These are phyloP conservation scores for Sonneratia caseolaris DNA, from an alignment of 345 rosid genomes.

Conservation along the genomic window DNA sequence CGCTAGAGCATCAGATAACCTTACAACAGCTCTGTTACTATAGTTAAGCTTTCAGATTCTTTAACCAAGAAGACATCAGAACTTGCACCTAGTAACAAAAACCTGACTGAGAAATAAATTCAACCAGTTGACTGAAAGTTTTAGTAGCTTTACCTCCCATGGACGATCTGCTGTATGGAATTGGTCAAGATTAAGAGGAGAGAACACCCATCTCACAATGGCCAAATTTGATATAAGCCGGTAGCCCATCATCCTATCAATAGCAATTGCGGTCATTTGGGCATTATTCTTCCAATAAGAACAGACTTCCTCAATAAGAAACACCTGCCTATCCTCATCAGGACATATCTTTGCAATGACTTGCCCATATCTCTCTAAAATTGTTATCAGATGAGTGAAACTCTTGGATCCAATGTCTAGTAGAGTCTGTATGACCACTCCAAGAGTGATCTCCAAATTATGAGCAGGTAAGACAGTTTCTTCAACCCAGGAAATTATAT, in stretches of 20 bases:
- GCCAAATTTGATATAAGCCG: slow-evolving; percentile 90
- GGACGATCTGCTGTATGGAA: slow-evolving; percentile 81
- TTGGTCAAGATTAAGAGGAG: slow-evolving; percentile 59
- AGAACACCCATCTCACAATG: slow-evolving; percentile 91
- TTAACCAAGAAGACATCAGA: neutral
- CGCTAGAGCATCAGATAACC: neutral
- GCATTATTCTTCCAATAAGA: slow-evolving; percentile 74
- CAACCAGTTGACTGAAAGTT: neutral
- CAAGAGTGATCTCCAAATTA: slow-evolving; percentile 56
- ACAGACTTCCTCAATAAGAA: slow-evolving; percentile 73
- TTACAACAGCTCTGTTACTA: neutral
- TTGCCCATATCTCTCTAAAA: slow-evolving; percentile 92
- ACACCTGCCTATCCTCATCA: slow-evolving; percentile 67
- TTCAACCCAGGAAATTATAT: slow-evolving; percentile 73
- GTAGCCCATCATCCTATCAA: slow-evolving; percentile 99
- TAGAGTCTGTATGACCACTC: slow-evolving; percentile 71
- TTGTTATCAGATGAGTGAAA: slow-evolving; percentile 90
- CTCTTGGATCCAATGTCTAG: slow-evolving; percentile 96
- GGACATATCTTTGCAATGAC: slow-evolving; percentile 66
- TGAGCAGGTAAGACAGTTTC: slow-evolving; percentile 62
- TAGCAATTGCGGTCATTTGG: slow-evolving; percentile 81
- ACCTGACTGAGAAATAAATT: neutral
- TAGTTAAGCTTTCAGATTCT: neutral
- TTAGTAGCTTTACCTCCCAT: slow-evolving; percentile 68
- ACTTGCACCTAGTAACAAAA: neutral